phyloP scores from a whole-genome alignment of 1,284 basidiomycete species.

The Ganoderma resinaceum region DNA sequence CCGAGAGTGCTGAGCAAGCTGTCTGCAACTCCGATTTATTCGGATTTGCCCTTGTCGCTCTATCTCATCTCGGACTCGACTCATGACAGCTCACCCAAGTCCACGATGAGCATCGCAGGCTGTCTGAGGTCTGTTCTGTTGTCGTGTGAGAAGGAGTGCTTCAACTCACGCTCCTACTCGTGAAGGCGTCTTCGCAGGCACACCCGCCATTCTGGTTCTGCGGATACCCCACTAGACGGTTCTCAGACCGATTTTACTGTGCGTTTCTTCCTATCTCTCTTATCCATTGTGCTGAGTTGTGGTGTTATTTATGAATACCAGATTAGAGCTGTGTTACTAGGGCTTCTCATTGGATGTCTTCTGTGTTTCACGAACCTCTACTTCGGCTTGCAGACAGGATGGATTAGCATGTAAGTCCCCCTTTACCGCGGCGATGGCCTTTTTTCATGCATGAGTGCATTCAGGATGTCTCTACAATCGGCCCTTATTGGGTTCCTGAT shows the following conservation, averaged over 20 bases:
- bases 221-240: constrained; percentile 19
- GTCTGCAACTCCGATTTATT: not conserved
- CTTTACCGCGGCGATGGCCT: no score
- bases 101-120: constrained; percentile 17
- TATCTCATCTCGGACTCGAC: constrained; percentile 3
- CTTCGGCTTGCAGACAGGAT: constrained; percentile 81
- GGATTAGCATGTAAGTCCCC: constrained; percentile 70
- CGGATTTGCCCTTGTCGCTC: constrained; percentile 1
- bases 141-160: not conserved
- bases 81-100: not conserved
- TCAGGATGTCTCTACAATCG: constrained; percentile 95
- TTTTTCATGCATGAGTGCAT: not conserved
- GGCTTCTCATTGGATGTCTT: constrained; percentile 74
- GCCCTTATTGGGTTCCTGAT: constrained; percentile 91
- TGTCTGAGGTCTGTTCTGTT: constrained; percentile 19
- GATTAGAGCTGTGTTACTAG: constrained; percentile 59
- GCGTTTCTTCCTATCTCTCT: not conserved
- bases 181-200: constrained; percentile 24
- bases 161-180: no score
- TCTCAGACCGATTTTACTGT: constrained; percentile 30
- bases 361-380: constrained; percentile 82
- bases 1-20: constrained; percentile 12
- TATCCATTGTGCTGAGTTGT: not conserved
- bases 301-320: constrained; percentile 18
- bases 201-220: constrained; percentile 9